A percentile compares a stretch with the other conserved stretches of the same genome.
phyloP scores from a whole-genome alignment of 352 stramenopile genomes.

The Globisporangium middletonii region DNA sequence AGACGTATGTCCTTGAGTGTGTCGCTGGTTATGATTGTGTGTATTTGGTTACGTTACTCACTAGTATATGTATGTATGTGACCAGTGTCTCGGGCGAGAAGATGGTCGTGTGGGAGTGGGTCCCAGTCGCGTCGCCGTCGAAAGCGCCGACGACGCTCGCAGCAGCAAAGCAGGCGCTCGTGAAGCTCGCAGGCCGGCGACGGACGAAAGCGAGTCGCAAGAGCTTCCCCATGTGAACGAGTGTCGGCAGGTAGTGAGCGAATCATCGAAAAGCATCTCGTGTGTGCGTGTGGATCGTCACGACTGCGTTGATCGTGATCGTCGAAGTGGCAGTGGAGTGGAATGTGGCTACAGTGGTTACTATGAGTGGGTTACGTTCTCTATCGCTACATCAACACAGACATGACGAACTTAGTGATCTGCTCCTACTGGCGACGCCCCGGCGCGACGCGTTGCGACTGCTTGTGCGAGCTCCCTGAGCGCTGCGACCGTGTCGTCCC shows the following conservation, averaged over 20 bases:
- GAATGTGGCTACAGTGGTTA: too few species aligned
- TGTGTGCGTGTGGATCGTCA: too few species aligned
- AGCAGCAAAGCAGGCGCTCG: slow-evolving; percentile 7
- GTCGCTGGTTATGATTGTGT: too few species aligned
- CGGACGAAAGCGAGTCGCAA: slow-evolving; percentile 12
- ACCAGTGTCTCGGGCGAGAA: slow-evolving; percentile 32
- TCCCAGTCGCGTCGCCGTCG: slow-evolving; percentile 33
- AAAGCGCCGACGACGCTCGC: slow-evolving; percentile 13
- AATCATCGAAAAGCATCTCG: too few species aligned
- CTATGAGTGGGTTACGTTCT: too few species aligned
- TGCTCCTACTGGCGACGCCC: slow-evolving; percentile 4
- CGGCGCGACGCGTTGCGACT: slow-evolving; percentile 37
- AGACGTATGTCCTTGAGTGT: too few species aligned
- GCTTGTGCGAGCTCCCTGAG: slow-evolving; percentile 53
- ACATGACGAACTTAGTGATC: too few species aligned
- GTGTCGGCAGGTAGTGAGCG: slow-evolving; percentile 10
- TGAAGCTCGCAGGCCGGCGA: neutral
- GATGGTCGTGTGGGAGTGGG: slow-evolving; percentile 59
- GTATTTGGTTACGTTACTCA: too few species aligned
- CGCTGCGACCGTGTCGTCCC: slow-evolving; percentile 68
- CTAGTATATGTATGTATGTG: too few species aligned
- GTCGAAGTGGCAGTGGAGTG: too few species aligned
- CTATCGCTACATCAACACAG: too few species aligned
- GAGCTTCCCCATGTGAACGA: slow-evolving; percentile 13
- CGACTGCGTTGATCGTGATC: too few species aligned